These are phyloP conservation scores for Cladophialophora carrionii DNA, from an alignment of 2,329 filamentous ascomycete species.

Conservation along the genomic window DNA sequence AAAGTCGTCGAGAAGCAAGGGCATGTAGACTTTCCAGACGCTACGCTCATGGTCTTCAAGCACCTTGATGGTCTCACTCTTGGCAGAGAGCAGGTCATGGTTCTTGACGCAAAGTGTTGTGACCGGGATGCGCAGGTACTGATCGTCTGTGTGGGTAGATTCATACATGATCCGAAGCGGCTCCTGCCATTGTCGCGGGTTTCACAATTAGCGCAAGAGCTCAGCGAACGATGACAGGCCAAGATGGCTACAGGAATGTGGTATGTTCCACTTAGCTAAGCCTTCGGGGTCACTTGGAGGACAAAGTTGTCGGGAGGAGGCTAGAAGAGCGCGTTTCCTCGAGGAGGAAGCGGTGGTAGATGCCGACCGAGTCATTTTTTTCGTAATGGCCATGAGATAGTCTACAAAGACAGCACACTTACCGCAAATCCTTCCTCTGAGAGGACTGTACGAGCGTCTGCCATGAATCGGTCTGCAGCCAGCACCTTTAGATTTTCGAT, in stretches of 20 bases:
- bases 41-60: neutral
- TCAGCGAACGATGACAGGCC: neutral
- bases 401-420: neutral
- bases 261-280: neutral
- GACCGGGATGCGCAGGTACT: neutral
- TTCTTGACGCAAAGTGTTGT: neutral
- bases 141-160: neutral
- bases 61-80: neutral
- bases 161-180: constrained; percentile 4
- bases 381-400: neutral
- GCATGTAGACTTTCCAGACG: neutral
- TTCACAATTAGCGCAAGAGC: neutral
- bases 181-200: neutral
- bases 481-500: constrained; percentile 5
- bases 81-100: neutral
- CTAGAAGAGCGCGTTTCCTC: no score
- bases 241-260: neutral
- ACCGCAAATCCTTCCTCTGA: neutral
- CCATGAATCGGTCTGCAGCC: neutral
- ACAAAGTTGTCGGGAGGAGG: neutral
- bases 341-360: neutral
- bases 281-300: neutral
- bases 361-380: neutral
- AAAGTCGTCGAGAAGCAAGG: neutral
- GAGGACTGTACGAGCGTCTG: neutral